Base-by-base conservation (phyloP, 805 yeast genomes). In the Torulaspora franciscae region DNA sequence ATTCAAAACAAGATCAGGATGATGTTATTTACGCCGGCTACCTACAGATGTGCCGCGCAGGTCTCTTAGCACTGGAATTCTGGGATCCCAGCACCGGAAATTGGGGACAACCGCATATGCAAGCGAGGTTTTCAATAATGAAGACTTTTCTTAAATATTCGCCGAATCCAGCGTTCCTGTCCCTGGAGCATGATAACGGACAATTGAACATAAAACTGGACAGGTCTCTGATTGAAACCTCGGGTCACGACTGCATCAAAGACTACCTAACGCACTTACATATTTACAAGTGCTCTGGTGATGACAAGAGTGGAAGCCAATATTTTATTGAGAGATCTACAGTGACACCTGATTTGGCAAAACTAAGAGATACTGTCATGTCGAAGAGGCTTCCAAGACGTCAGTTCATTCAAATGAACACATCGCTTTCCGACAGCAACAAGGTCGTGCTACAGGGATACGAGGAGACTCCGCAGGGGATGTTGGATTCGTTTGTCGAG, bases 91-190 rank as follows among this genome's bases (percentile, higher is more conserved):
- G 67, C 36, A 75, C 86, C 24, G 69, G 72, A 47, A 87, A 86
- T 67, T 88, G 96, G 95, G 96, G 96, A 25, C 96, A 88, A 69
- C 81, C 96, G 10, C 96, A 88, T 64, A 86, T 87, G 88, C 95
- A 87, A 69, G 96, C 95, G 3, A 74, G 96, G 65, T 88, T 76
- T 67, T 86, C 93, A 26, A 87, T 88, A 54, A 73, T 85, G 74
- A 85, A 85, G 68, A 75, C 82, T 10, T 80, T 85, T 61, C 67
- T 84, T 56, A 73, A 79, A 43, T 63, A 59, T 37, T 49, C 58
- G 19, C 82, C 88, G 0, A 81, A 84, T 24, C 65, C 69, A 19
- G 75, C 69, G 13, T 81, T 87, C 32, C 80, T 80, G 23, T 68
- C 70, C 39, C 66, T 88, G 40, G 73, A 72, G 29, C 69, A 73